A percentile compares a stretch with the other conserved stretches of the same genome.
These are phyloP conservation scores for Zopfia rhizophila DNA, from an alignment of 2,329 filamentous ascomycete species.

Conservation along the genomic window DNA sequence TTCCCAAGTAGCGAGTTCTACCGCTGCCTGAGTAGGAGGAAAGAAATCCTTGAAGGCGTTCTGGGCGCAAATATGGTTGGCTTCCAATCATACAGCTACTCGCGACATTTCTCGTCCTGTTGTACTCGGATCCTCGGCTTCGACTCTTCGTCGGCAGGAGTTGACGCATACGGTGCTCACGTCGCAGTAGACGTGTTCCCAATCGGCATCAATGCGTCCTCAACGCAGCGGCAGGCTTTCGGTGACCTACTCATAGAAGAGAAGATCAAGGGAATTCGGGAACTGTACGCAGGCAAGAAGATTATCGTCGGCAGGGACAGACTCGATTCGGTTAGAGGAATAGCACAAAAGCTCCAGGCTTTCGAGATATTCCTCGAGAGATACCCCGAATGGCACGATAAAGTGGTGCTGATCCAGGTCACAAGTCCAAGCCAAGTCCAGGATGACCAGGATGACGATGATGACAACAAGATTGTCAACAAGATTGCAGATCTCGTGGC, in stretches of 20 bases:
- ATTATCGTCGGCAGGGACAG: slow-evolving; percentile 95
- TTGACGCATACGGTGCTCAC: slow-evolving; percentile 88
- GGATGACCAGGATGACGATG: slow-evolving; percentile 74
- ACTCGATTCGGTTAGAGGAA: slow-evolving; percentile 91
- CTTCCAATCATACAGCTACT: slow-evolving; percentile 96
- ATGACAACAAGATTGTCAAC: slow-evolving; percentile 82
- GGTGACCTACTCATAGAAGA: slow-evolving; percentile 75
- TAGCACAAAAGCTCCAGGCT: slow-evolving; percentile 94
- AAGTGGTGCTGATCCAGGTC: slow-evolving; percentile 93
- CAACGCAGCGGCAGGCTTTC: slow-evolving; percentile 80
- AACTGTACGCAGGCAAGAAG: slow-evolving; percentile 87
- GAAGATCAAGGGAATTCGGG: slow-evolving; percentile 75
- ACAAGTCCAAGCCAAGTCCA: slow-evolving; percentile 87
- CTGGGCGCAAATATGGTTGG: slow-evolving; percentile 92
- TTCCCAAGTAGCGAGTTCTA: slow-evolving; percentile 98
- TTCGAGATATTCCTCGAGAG: slow-evolving; percentile 92
- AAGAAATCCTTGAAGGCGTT: slow-evolving; percentile 89
- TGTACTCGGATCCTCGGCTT: slow-evolving; percentile 93
- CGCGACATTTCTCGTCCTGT: slow-evolving; percentile 92
- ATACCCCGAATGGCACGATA: slow-evolving; percentile 90
- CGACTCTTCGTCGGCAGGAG: slow-evolving; percentile 82
- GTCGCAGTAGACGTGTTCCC: slow-evolving; percentile 94
- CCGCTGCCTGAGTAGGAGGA: slow-evolving; percentile 85
- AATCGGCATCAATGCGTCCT: slow-evolving; percentile 90
- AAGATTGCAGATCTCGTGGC: slow-evolving; percentile 92